A percentile compares a stretch with the other conserved stretches of the same genome.
Evolutionary conservation across 2,329 filamentous ascomycete species (phyloP).

Genomic region (Trichoderma sp.): DNA sequence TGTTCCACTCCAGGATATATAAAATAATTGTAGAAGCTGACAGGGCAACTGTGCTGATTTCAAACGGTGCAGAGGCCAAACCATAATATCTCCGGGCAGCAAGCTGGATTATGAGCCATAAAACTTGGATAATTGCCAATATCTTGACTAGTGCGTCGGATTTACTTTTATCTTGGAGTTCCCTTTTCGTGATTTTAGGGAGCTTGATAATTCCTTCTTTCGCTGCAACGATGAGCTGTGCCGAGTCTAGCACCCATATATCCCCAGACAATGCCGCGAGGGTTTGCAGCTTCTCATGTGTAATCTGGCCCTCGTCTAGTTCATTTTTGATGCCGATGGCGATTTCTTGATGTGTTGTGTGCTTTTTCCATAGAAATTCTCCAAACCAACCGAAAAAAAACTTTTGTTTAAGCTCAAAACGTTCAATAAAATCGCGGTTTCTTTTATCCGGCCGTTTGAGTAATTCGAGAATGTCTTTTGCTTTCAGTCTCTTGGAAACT

Average conservation of each 20-base stretch:
- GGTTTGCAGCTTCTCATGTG: background rate
- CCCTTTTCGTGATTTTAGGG: background rate
- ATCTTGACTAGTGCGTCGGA: background rate
- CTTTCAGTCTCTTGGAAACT: accelerated
- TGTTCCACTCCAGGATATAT: background rate
- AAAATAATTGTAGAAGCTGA: background rate
- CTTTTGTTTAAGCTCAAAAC: background rate
- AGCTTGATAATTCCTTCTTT: background rate
- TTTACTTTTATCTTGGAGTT: background rate
- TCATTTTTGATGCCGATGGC: background rate
- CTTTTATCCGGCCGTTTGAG: background rate
- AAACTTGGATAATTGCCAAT: background rate
- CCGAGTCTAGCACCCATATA: background rate
- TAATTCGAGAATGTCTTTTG: background rate
- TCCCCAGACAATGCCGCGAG: background rate
- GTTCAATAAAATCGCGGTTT: accelerated
- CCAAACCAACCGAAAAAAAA: background rate
- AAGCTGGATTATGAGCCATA: background rate
- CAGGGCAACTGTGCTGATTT: background rate
- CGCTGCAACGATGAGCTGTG: background rate
- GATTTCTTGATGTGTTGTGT: accelerated
- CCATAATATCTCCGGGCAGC: background rate
- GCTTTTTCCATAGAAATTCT: background rate
- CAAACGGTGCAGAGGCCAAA: background rate
- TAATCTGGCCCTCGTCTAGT: accelerated